Base-by-base conservation (phyloP, 164 flowering plant species). In the Kingdonia uniflora region DNA sequence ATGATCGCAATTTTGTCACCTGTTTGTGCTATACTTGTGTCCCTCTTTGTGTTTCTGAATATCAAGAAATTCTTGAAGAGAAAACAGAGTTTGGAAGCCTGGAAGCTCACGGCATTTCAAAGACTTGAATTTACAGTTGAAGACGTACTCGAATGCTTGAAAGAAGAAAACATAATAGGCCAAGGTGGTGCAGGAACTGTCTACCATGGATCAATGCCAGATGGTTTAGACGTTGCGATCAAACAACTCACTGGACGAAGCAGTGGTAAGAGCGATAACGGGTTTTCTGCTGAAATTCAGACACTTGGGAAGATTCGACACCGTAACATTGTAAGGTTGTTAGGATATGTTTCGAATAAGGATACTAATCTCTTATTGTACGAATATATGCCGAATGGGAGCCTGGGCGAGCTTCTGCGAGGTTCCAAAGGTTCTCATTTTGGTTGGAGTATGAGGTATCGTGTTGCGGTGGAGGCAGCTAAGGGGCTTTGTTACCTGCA, bases 161-260 rank as follows among this genome's bases (percentile, higher is more conserved):
- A 74, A 55, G 96, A 92, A 2, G 99, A 92, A 71, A 86, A 80
- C 71, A 71, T 92, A 10, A 84, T 92, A 1, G 96, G 99, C 0
- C 84, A 82, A 74, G 96, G 99, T 0, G 99, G 99, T 11, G 83
- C 94, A 0, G 99, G 99, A 50, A 74, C 76, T 21, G 99, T 92
- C 13, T 92, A 88, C 74, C 79, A 87, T 5, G 99, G 99, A 2
- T 62, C 81, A 47, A 80, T 92, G 94, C 77, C 84, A 0, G 65
- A 70, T 50, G 90, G 87, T 0, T 37, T 40, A 0, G 85, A 85
- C 20, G 76, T 92, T 6, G 98, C 98, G 3, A 87, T 92, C 58
- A 92, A 92, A 57, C 61, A 71, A 23, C 66, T 85, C 2, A 68
- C 69, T 0, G 84, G 80, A 1, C 67, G 74, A 2, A 78, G 80